Percentiles rank a stretch among this genome's conserved stretches.
phyloP scores from a whole-genome alignment of 2,329 filamentous ascomycete genomes.

The Diaporthe eres region DNA sequence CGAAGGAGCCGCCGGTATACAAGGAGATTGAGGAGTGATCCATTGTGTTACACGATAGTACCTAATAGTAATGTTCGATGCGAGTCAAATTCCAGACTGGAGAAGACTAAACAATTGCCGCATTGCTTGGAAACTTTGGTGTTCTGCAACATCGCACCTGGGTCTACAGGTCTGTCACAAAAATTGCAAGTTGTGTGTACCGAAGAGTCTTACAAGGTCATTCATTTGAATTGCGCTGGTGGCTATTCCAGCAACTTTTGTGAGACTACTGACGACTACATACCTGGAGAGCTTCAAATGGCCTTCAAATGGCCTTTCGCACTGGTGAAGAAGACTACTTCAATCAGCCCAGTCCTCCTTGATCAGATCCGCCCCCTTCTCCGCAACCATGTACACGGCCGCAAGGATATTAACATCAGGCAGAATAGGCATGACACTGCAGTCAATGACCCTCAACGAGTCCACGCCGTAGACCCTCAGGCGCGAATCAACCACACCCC shows the following conservation, averaged over 20 bases:
- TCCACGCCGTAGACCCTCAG: constrained; percentile 57
- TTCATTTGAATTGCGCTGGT: too few species aligned
- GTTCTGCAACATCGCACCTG: too few species aligned
- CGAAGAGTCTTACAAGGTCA: neutral
- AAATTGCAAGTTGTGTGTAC: too few species aligned
- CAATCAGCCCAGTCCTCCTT: constrained; percentile 12
- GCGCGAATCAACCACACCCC: constrained; percentile 57
- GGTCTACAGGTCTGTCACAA: too few species aligned
- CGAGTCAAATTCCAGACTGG: too few species aligned
- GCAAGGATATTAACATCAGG: constrained; percentile 49
- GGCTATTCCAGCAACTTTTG: too few species aligned
- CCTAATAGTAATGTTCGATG: neutral
- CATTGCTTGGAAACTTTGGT: too few species aligned
- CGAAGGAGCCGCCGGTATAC: neutral
- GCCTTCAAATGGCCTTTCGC: too few species aligned
- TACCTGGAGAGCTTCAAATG: too few species aligned
- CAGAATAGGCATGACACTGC: constrained; percentile 57
- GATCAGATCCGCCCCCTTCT: constrained; percentile 49
- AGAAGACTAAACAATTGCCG: too few species aligned
- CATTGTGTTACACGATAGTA: neutral
- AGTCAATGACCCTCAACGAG: constrained; percentile 58
- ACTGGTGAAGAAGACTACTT: neutral
- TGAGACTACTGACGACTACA: too few species aligned
- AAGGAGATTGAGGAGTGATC: constrained; percentile 15
- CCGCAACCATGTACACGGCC: constrained; percentile 45